Base-by-base conservation (phyloP, 23 red algal genomes). In the Gracilaria gracilis region DNA sequence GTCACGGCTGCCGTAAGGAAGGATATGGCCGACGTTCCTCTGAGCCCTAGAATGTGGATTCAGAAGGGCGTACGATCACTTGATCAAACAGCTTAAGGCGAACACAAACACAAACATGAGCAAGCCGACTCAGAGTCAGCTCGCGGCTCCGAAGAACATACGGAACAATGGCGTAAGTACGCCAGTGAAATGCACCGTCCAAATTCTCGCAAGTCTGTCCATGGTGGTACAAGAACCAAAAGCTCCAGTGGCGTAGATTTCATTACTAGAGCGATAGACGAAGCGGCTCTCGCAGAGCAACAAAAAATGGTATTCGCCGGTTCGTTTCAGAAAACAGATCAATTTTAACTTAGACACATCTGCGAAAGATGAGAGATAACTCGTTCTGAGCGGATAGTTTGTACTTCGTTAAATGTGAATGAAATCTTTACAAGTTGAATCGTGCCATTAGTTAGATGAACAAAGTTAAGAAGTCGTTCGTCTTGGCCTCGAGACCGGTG, bases 231-330 rank as follows among this genome's bases (percentile, higher is more conserved):
- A n/a, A 47, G 23, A 50, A 53, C 47, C 6, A n/a, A 53, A 5
- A 65, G n/a, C 36, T 82, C 79, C 36, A 53, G 54, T 62, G 87
- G 87, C 0, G 73, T 69, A 34, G 87, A 90, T 64, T 90, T 90
- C 58, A 90, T 90, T 36, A 57, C 87, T 9, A 64, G 87, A 79
- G 54, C 74, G 15, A 80, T 81, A 49, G 71, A 90, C 28, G 87
- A 90, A 74, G 87, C 87, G 25, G 74, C 87, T 39, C 58, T 90
- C 14, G 74, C 73, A 51, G 0, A 50, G 37, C 87, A 90, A 53
- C 72, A 81, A 34, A 36, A 90, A 67, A 33, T 28, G 48, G 37
- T 87, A 31, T 75, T 87, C 24, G 84, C 61, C 17, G 39, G 72
- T 27, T 9, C 47, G 9, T 24, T 61, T 62, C 39, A 5, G 21